Evolutionary conservation across 345 rosid species (phyloP).

Genomic region (Linum lewisii): DNA sequence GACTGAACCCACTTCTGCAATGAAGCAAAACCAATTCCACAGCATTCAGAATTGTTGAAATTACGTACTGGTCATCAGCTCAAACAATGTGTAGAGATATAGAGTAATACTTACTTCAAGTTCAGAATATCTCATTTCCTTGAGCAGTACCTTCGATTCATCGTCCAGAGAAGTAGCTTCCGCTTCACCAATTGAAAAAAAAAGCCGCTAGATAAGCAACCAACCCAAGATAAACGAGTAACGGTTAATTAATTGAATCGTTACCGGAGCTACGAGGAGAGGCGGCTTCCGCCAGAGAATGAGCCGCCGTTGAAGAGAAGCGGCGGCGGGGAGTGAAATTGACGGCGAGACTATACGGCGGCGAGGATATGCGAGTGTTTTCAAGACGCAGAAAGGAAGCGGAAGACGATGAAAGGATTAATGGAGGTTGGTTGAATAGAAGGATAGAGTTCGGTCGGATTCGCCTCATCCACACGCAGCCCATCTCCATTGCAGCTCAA

Average conservation of each 20-base stretch:
- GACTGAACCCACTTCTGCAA: slow-evolving; percentile 76
- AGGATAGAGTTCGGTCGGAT: slow-evolving; percentile 16
- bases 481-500: slow-evolving; percentile 25
- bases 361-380: not conserved
- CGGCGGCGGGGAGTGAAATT: slow-evolving; percentile 18
- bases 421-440: slow-evolving; percentile 11
- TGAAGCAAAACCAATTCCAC: not conserved
- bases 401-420: slow-evolving; percentile 2
- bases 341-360: slow-evolving; percentile 10
- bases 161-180: slow-evolving; percentile 12
- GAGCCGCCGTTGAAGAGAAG: slow-evolving; percentile 14
- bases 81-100: too few relatives aligned
- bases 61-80: too few relatives aligned
- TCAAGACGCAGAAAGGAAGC: not conserved
- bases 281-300: slow-evolving; percentile 2
- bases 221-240: not conserved
- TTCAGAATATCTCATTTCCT: slow-evolving; percentile 59
- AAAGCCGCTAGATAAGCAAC: not conserved
- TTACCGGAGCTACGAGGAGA: slow-evolving; percentile 15
- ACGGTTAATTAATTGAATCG: not conserved
- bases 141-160: slow-evolving; percentile 43
- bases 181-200: slow-evolving; percentile 6
- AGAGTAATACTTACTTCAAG: slow-evolving; percentile 67
- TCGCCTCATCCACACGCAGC: slow-evolving; percentile 37
- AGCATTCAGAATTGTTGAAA: slow-evolving; percentile 3